Percentiles rank a stretch among this genome's conserved stretches.
phyloP scores from a whole-genome alignment of 495 filamentous ascomycete genomes.

The Chaetomium cochliodes region DNA sequence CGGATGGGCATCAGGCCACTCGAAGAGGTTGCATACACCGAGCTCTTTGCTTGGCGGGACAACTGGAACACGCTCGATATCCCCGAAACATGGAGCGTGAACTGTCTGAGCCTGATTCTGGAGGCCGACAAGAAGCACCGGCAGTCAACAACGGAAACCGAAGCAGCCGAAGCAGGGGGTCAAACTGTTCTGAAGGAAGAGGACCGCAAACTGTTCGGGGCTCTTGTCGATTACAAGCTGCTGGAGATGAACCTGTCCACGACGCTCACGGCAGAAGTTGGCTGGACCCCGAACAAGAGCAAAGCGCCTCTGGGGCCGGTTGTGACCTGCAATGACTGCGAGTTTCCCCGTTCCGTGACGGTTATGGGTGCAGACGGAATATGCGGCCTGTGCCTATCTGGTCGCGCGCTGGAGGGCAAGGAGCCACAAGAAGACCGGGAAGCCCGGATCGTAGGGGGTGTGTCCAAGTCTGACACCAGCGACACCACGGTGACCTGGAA shows the following conservation, averaged over 20 bases:
- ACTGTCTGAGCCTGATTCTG: conserved; percentile 44
- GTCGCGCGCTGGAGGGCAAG: neutral
- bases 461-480: conserved; percentile 33
- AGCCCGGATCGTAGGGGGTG: conserved; percentile 20
- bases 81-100: conserved; percentile 48
- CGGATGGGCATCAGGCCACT: conserved; percentile 45
- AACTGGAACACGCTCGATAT: conserved; percentile 46
- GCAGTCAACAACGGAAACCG: conserved; percentile 2
- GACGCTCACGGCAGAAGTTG: conserved; percentile 34
- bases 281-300: conserved; percentile 47
- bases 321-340: conserved; percentile 41
- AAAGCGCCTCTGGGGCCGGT: conserved; percentile 39
- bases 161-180: neutral
- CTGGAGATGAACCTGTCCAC: conserved; percentile 47
- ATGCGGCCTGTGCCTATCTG: conserved; percentile 41
- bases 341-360: conserved; percentile 48
- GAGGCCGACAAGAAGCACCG: conserved; percentile 44
- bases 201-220: conserved; percentile 42
- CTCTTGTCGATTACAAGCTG: conserved; percentile 49
- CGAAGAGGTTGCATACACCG: conserved; percentile 36
- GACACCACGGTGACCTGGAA: conserved; percentile 40
- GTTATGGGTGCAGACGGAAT: conserved; percentile 40
- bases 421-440: conserved; percentile 17
- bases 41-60: conserved; percentile 38
- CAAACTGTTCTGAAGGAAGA: conserved; percentile 27